These are phyloP conservation scores for Drechslerella coelobrocha DNA, from an alignment of 2,329 filamentous ascomycete genomes.

Conservation along the genomic window DNA sequence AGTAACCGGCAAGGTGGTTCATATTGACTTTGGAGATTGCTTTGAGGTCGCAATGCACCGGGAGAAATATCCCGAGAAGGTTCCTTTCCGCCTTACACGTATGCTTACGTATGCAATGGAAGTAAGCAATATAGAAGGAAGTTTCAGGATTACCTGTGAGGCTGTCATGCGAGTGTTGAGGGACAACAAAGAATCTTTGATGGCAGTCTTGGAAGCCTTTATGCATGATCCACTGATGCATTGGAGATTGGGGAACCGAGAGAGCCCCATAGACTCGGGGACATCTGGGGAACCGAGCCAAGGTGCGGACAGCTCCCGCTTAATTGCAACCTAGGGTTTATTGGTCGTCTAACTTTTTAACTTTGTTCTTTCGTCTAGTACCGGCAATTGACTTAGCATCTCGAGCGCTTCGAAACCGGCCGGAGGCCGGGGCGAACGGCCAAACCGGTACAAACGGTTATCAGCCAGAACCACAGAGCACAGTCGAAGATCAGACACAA, in stretches of 20 bases:
- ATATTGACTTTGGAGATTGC: constrained; percentile 99
- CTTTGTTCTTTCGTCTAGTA: neutral
- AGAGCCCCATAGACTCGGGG: constrained; percentile 52
- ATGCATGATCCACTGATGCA: constrained; percentile 99
- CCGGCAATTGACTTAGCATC: constrained; percentile 12
- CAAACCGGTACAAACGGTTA: constrained; percentile 10
- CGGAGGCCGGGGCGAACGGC: constrained; percentile 28
- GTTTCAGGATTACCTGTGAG: constrained; percentile 96
- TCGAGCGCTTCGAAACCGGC: constrained; percentile 9
- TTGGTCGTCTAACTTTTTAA: constrained; percentile 5
- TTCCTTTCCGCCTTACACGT: constrained; percentile 94
- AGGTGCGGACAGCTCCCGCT: constrained; percentile 7
- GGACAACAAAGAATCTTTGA: constrained; percentile 97
- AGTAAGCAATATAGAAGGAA: constrained; percentile 98
- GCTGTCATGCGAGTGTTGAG: constrained; percentile 96
- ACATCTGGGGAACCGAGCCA: constrained; percentile 25
- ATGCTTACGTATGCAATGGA: constrained; percentile 99
- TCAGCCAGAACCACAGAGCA: constrained; percentile 19
- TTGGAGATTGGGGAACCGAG: constrained; percentile 73
- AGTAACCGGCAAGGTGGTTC: constrained; percentile 93
- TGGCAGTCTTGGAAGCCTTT: constrained; percentile 98
- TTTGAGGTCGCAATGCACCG: constrained; percentile 99
- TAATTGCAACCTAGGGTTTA: neutral
- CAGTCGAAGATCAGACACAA: constrained; percentile 57
- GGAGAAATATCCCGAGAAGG: constrained; percentile 96